Conservation (phyloP, 2,329 filamentous ascomycete genomes). For the Hortaea sp. region DNA sequence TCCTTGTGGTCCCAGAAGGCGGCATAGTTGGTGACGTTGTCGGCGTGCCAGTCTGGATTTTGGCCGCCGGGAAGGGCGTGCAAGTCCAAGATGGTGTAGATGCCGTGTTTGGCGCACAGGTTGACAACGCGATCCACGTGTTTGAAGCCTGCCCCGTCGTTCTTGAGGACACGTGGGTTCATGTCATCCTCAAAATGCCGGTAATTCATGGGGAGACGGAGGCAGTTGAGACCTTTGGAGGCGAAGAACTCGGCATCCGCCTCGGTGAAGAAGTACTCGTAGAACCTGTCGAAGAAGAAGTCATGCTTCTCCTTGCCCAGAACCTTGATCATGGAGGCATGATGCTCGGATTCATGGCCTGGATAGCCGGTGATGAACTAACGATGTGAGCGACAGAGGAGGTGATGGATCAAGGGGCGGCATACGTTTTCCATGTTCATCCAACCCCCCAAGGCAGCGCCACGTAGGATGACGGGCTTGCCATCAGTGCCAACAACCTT, state of each 20-base stretch:
- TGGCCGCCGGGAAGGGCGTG: constrained; percentile 41
- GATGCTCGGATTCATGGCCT: constrained; percentile 48
- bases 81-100: constrained; percentile 44
- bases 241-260: constrained; percentile 50
- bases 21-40: constrained; percentile 36
- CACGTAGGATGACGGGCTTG: constrained; percentile 38
- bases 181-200: constrained; percentile 44
- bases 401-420: not conserved
- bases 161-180: constrained; percentile 40
- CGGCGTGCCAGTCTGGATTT: constrained; percentile 43
- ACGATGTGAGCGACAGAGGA: constrained; percentile 31
- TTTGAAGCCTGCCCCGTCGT: constrained; percentile 34
- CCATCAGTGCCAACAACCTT: constrained; percentile 38
- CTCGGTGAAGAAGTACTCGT: constrained; percentile 51
- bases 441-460: constrained; percentile 38
- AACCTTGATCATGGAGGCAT: constrained; percentile 40
- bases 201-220: constrained; percentile 53
- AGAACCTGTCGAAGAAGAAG: constrained; percentile 49
- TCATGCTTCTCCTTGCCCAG: constrained; percentile 48
- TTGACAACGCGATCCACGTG: constrained; percentile 41
- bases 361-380: constrained; percentile 52
- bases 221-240: constrained; percentile 46
- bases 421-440: constrained; percentile 26
- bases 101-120: constrained; percentile 36
- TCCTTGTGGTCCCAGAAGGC: constrained; percentile 44